Conservation (phyloP, 2,329 filamentous ascomycete species). For the Arthrobotrys megalospora region DNA sequence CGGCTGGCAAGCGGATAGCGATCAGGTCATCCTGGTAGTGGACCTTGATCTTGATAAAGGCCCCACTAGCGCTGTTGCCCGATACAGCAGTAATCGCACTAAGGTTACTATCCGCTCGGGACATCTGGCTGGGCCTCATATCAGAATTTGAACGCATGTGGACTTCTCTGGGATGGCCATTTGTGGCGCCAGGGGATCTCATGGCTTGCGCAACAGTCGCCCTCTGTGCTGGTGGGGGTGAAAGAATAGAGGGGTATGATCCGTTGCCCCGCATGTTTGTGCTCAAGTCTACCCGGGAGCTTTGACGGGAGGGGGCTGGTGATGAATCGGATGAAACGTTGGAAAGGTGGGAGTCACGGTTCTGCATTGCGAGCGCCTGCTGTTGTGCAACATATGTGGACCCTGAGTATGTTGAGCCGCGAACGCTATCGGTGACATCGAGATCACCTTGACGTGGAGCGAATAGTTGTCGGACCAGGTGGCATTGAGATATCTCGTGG, state of each 20-base stretch:
- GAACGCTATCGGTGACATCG: conserved; percentile 82
- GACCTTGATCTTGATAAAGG: conserved; percentile 90
- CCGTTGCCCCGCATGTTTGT: conserved; percentile 67
- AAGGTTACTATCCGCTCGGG: conserved; percentile 72
- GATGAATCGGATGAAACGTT: conserved; percentile 77
- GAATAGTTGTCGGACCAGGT: conserved; percentile 90
- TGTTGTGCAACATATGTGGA: conserved; percentile 60
- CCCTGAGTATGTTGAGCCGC: conserved; percentile 57
- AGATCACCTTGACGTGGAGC: conserved; percentile 91
- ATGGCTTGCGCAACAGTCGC: conserved; percentile 62
- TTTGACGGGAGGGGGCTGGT: conserved; percentile 76
- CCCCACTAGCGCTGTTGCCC: conserved; percentile 67
- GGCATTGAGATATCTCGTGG: conserved; percentile 85
- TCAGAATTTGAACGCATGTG: conserved; percentile 65
- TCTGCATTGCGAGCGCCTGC: conserved; percentile 67
- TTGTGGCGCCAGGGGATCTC: conserved; percentile 62
- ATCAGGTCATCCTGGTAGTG: conserved; percentile 94
- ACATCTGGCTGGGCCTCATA: conserved; percentile 67
- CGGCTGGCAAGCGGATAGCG: conserved; percentile 86
- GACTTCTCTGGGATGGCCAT: conserved; percentile 68
- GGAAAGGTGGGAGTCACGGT: conserved; percentile 77
- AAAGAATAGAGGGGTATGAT: conserved; percentile 72
- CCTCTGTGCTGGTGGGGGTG: conserved; percentile 69
- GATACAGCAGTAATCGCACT: conserved; percentile 66
- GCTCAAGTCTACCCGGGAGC: conserved; percentile 77